Base-by-base conservation (phyloP, 371 early-diverging fungal species). In the Mucor racemosus region DNA sequence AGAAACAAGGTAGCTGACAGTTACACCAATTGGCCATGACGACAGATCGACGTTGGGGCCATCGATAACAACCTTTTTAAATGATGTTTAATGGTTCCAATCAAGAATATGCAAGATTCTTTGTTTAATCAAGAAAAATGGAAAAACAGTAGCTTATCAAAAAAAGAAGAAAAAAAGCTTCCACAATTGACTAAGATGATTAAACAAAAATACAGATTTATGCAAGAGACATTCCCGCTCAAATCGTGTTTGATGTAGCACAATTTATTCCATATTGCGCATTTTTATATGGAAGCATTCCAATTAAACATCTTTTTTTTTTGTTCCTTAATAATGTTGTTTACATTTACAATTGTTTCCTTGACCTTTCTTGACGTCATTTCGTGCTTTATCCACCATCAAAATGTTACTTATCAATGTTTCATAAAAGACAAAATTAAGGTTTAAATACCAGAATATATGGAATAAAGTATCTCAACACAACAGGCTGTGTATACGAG, bases 41-140 rank as follows among this genome's bases (percentile, higher is more conserved):
- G 64, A 64, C 55, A 64, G 64, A 64, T 64, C 55, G 55, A 64
- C 64, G 64, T 56, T 56, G 60, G 60, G 39, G 26, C 58, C 62
- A 53, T 62, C 53, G 26, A 62, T 62, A 62, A 36, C 15, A 19
- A 36, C 5, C 19, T 41, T 56, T 56, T 66, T 60, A 31, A 1
- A 26, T 26, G 60, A 54, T 38, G 17, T 36, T 9, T 46, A 57
- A 44, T 33, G 26, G 33, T 19, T 19, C 31, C 35, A 57, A 53
- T 33, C 4, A 50, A 19, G 21, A 36, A 42, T 21, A 13, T 44
- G 35, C 15, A 66, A 66, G 10, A 35, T 54, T 26, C 3, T 26
- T 26, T 26, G 26, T 26, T 26, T 26, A 26, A 26, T 3, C 26
- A 7, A 36, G 56, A 8, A 60, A 60, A 56, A 50, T 60, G 13